Evolutionary conservation across 306 rosid species (phyloP), one percentile per base, ranked within the genome.

Genomic region (Ochetophila trinervis): DNA sequence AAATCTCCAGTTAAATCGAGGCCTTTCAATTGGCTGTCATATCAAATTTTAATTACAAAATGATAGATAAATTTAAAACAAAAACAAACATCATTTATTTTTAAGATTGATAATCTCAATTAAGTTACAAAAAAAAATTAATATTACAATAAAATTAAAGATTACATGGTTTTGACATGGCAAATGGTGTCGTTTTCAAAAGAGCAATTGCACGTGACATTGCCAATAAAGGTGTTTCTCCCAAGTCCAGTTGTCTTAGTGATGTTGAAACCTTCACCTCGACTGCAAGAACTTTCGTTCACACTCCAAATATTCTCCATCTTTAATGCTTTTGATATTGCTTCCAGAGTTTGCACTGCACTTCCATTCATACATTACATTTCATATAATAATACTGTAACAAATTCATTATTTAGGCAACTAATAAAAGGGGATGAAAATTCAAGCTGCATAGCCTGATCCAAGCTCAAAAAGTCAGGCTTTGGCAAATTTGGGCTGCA

Each of bases 191-290:
- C 10, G 52, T 15, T 4, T 59, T 37, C 16, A 32, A 67, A 49
- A 62, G 85, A 7, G 69, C 95, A 90, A 55, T 78, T 7, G 63
- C 96, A 90, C 0, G 75, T 83, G 50, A 87, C 80, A 66, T 75
- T 84, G 59, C 82, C 79, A 0, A 36, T 6, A 0, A 42, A 16
- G 6, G 52, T n/a, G 1, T 23, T 0, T 0, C 20, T 50, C 4
- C 1, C 15, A n/a, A n/a, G n/a, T n/a, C n/a, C n/a, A 1, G 21
- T 19, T 0, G 3, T 8, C 45, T 40, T 0, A 16, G 2, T 8
- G n/a, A 27, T 65, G 9, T 21, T 18, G 11, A 89, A 69, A 35
- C 79, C 79, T 56, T 30, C 67, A 0, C 4, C 48, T 54, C 56
- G 64, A 3, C 11, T 66, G 69, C 94, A 89, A 8, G 87, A 83